Evolutionary conservation across 257 asterid species (phyloP).

Genomic region (Coffea eugenioides): DNA sequence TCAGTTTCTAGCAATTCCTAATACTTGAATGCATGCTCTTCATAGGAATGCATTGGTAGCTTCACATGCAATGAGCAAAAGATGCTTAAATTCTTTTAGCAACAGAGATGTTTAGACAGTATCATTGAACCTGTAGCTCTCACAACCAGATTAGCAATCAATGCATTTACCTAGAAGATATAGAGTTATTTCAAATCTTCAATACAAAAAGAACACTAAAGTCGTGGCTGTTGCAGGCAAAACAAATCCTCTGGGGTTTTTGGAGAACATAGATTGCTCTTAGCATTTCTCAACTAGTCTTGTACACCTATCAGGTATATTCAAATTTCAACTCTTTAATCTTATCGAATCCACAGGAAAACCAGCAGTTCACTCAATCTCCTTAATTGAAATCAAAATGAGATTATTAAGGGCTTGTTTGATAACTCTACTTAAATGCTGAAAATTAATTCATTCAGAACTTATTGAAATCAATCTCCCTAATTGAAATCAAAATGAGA

Average conservation of each 20-base stretch:
- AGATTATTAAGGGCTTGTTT: neutral
- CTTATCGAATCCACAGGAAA: neutral
- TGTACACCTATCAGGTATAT: neutral
- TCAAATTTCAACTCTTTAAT: neutral
- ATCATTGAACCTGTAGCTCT: neutral
- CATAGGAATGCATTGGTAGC: neutral
- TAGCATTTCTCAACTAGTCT: neutral
- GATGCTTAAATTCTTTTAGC: neutral
- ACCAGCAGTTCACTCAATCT: slow-evolving; percentile 1
- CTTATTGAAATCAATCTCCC: neutral
- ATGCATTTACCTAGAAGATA: neutral
- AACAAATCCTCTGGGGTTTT: neutral
- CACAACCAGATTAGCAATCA: neutral
- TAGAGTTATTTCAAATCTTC: neutral
- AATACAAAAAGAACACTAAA: neutral
- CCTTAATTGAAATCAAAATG: neutral
- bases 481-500: neutral
- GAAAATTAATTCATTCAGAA: neutral
- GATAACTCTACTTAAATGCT: no score
- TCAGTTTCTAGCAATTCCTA: neutral
- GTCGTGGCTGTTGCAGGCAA: neutral
- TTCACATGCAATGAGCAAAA: neutral
- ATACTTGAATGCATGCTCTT: neutral
- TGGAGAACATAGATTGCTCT: neutral
- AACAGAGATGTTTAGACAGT: neutral